Evolutionary conservation across 192 early-diverging fungal species (phyloP).

Genomic region (Spizellomyces sp.): DNA sequence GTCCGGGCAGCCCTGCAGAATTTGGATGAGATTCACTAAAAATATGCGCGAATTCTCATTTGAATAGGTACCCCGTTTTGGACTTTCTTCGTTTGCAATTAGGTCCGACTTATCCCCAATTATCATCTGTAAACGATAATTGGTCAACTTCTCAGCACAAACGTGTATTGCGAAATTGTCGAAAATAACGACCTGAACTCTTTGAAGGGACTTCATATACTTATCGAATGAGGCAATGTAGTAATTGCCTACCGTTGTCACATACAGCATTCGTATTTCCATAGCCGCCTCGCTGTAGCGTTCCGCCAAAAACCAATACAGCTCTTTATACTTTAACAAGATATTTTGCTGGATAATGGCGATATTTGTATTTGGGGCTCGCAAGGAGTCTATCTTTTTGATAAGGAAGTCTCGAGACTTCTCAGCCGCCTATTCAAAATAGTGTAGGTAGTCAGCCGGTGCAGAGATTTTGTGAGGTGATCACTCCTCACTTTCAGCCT

Average conservation of each 20-base stretch:
- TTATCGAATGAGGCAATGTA: constrained; percentile 89
- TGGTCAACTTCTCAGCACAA: constrained; percentile 8
- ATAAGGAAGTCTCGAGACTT: constrained; percentile 89
- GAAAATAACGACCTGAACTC: constrained; percentile 63
- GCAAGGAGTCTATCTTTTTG: constrained; percentile 81
- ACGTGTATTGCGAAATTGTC: not conserved
- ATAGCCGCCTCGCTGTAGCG: constrained; percentile 82
- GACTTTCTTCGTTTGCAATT: constrained; percentile 79
- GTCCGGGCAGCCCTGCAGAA: not conserved
- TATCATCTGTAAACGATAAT: constrained; percentile 43
- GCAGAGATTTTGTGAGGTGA: not conserved
- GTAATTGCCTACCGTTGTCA: constrained; percentile 82
- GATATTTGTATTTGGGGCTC: constrained; percentile 89
- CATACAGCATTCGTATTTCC: constrained; percentile 87
- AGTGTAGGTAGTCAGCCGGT: not conserved
- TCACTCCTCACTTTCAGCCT: constrained; percentile 64
- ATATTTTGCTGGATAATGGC: constrained; percentile 90
- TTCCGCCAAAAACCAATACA: constrained; percentile 90
- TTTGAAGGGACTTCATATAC: constrained; percentile 75
- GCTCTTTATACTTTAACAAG: constrained; percentile 87
- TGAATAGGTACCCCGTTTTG: constrained; percentile 59
- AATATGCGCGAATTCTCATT: not conserved
- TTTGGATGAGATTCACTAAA: not conserved
- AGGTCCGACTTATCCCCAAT: constrained; percentile 84
- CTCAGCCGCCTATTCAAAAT: constrained; percentile 62